These are phyloP conservation scores for Pseudopyricularia javanii DNA, from an alignment of 2,329 filamentous ascomycete genomes.

Conservation along the genomic window DNA sequence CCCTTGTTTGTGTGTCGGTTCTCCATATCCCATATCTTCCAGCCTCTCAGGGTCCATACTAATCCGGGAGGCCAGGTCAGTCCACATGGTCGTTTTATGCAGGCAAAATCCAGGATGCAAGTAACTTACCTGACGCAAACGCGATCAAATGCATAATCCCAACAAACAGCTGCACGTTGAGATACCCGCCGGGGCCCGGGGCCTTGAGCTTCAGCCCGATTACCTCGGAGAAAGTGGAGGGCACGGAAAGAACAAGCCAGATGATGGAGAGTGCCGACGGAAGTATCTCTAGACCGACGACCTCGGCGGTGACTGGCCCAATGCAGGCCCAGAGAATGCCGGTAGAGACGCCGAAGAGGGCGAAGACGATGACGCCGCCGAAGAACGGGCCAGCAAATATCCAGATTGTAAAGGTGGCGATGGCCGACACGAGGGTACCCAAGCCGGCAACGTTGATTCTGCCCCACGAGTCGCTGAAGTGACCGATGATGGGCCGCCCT, in stretches of 20 bases:
- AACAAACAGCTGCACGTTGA: slow-evolving; percentile 43
- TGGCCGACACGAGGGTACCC: slow-evolving; percentile 50
- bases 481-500: slow-evolving; percentile 60
- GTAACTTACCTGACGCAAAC: slow-evolving; percentile 26
- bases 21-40: slow-evolving; percentile 28
- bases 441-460: slow-evolving; percentile 60
- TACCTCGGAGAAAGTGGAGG: slow-evolving; percentile 55
- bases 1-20: slow-evolving; percentile 14
- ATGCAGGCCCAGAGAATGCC: slow-evolving; percentile 63
- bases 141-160: slow-evolving; percentile 48
- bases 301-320: slow-evolving; percentile 59
- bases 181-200: slow-evolving; percentile 29
- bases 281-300: slow-evolving; percentile 57
- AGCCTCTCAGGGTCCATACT: slow-evolving; percentile 29
- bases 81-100: background rate
- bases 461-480: slow-evolving; percentile 57
- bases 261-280: slow-evolving; percentile 56
- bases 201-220: slow-evolving; percentile 46
- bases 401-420: slow-evolving; percentile 63
- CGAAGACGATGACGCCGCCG: slow-evolving; percentile 59
- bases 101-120: background rate
- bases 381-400: slow-evolving; percentile 51
- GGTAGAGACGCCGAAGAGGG: slow-evolving; percentile 54
- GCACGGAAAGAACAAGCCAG: slow-evolving; percentile 60
- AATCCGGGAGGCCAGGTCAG: background rate